phyloP scores from a whole-genome alignment of 352 stramenopile species.

The Globisporangium nagaii region DNA sequence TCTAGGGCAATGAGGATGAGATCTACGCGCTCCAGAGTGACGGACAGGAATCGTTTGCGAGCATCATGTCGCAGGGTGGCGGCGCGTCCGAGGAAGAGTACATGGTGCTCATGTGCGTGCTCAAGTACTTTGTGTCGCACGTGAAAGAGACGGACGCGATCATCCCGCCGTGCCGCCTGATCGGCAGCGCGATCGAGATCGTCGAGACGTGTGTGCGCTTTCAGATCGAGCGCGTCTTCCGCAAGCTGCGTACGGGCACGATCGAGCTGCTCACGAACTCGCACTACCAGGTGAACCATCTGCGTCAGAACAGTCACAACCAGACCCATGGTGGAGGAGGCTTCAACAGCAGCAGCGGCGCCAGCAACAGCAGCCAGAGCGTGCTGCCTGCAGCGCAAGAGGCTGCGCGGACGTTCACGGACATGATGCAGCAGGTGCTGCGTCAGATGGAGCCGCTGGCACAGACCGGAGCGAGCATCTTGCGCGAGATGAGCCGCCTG shows the following conservation, averaged over 20 bases:
- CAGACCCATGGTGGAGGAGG: constrained; percentile 13
- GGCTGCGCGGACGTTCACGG: constrained; percentile 42
- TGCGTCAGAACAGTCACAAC: constrained; percentile 24
- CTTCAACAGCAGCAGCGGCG: not conserved
- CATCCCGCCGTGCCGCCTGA: constrained; percentile 49
- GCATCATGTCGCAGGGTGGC: constrained; percentile 5
- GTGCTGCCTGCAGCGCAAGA: constrained; percentile 55
- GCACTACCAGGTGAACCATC: constrained; percentile 40
- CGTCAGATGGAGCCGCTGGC: constrained; percentile 76
- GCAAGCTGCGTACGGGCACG: constrained; percentile 49
- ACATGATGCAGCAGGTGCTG: constrained; percentile 78
- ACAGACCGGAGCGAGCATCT: constrained; percentile 52
- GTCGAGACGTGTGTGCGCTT: constrained; percentile 67
- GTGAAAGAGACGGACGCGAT: constrained; percentile 50
- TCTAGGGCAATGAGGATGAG: constrained; percentile 47
- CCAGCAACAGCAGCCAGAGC: constrained; percentile 22
- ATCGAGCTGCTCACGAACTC: constrained; percentile 48
- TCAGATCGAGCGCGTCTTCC: constrained; percentile 75
- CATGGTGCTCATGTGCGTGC: constrained; percentile 76
- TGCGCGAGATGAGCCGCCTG: constrained; percentile 63
- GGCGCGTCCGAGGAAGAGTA: constrained; percentile 56
- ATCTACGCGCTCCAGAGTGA: constrained; percentile 22
- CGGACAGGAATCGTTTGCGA: constrained; percentile 19
- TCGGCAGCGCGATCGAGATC: constrained; percentile 39
- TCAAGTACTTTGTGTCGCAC: constrained; percentile 69